Evolutionary conservation across 1,284 basidiomycete genomes (phyloP).

Genomic region (Mycosarcoma maydis): DNA sequence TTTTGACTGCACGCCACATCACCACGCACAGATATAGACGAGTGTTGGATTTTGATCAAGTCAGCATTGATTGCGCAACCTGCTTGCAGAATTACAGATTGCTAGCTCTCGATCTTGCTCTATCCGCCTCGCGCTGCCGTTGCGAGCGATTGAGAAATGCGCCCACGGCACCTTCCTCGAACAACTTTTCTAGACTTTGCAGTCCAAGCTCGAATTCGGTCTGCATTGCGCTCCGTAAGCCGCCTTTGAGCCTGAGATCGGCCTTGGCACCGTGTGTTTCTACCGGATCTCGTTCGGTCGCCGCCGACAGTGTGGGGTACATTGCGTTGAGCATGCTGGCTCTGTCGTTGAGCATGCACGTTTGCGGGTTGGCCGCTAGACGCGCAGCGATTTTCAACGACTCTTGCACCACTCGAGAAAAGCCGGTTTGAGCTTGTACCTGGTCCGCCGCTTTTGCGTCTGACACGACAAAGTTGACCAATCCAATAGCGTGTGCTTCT

Average conservation of each 20-base stretch:
- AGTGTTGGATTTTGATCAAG: too few species aligned
- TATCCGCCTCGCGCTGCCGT: slow-evolving; percentile 18
- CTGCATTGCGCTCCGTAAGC: slow-evolving; percentile 31
- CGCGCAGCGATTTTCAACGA: slow-evolving; percentile 21
- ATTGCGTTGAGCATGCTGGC: slow-evolving; percentile 30
- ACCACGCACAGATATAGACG: too few species aligned
- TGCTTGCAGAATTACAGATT: slow-evolving; percentile 18
- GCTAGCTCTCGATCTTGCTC: slow-evolving; percentile 18
- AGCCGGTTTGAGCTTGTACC: background rate
- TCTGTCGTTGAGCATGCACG: slow-evolving; percentile 44
- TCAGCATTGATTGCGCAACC: too few species aligned
- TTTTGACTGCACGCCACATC: too few species aligned
- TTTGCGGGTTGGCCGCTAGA: slow-evolving; percentile 29
- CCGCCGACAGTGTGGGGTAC: too few species aligned
- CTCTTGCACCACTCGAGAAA: slow-evolving; percentile 21
- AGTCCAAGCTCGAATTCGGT: slow-evolving; percentile 34
- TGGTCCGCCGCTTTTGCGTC: background rate
- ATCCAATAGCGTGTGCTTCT: slow-evolving; percentile 26
- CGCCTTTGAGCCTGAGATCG: slow-evolving; percentile 36
- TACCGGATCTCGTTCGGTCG: too few species aligned
- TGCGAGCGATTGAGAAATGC: slow-evolving; percentile 32
- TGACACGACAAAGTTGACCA: slow-evolving; percentile 30
- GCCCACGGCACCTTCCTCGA: slow-evolving; percentile 33
- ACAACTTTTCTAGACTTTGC: slow-evolving; percentile 25
- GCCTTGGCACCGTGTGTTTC: background rate